Percentiles rank a stretch among this genome's conserved stretches.
phyloP scores from a whole-genome alignment of 2,329 filamentous ascomycete genomes.

The Helicocarpus griseus region DNA sequence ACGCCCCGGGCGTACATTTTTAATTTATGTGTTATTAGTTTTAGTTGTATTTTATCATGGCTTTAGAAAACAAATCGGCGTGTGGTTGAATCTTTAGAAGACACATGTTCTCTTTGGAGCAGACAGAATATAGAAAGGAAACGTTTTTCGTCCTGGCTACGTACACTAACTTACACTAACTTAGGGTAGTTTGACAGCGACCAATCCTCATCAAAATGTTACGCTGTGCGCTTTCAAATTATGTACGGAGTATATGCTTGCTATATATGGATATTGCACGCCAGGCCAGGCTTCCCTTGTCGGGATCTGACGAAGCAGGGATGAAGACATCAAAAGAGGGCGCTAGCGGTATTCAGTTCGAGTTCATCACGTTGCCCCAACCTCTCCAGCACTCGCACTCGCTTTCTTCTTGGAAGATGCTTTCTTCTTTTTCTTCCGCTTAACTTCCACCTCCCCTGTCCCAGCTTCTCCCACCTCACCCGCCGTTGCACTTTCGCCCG shows the following conservation, averaged over 20 bases:
- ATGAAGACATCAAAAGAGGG: no score
- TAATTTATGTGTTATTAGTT: neutral
- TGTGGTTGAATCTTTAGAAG: no score
- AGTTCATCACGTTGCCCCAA: no score
- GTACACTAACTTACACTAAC: neutral
- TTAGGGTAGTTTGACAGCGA: no score
- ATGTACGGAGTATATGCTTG: neutral
- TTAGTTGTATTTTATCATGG: no score
- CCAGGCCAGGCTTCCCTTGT: no score
- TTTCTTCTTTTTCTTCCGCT: constrained; percentile 10
- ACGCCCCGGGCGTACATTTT: no score
- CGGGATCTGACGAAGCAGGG: no score
- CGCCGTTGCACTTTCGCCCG: neutral
- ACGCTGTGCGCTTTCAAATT: neutral
- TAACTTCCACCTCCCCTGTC: constrained; percentile 3
- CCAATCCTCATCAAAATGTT: neutral
- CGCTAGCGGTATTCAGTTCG: no score
- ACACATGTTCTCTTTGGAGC: no score
- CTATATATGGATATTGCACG: neutral
- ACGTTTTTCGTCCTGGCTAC: neutral
- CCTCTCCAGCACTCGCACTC: neutral
- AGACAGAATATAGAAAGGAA: no score
- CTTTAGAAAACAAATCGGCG: no score
- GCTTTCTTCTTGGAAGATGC: constrained; percentile 3
- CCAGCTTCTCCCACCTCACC: neutral